Evolutionary conservation across 2,329 filamentous ascomycete species (phyloP).

Genomic region (Aspergillus floridensis): DNA sequence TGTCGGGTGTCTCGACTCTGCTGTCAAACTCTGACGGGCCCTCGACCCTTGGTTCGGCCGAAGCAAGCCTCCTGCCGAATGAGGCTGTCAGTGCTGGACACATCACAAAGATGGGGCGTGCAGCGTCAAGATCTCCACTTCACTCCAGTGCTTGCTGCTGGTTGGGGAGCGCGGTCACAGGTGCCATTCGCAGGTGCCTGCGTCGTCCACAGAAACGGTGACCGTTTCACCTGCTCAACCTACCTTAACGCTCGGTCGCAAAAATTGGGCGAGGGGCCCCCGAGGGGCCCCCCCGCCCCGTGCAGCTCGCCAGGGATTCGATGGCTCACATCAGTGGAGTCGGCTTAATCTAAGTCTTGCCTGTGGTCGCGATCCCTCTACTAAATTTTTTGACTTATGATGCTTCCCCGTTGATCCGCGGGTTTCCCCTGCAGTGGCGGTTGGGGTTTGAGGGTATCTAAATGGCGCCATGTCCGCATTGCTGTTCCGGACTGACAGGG

Average conservation of each 20-base stretch:
- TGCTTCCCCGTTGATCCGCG: neutral
- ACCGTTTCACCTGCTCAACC: neutral
- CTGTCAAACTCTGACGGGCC: neutral
- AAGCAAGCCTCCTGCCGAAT: neutral
- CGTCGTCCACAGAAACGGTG: neutral
- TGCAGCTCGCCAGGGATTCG: neutral
- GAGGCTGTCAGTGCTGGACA: neutral
- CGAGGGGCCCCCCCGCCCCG: neutral
- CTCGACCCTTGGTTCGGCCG: neutral
- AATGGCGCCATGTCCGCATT: neutral
- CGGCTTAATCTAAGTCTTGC: neutral
- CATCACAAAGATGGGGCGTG: neutral
- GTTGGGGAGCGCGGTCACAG: neutral
- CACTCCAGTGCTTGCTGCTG: neutral
- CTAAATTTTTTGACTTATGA: neutral
- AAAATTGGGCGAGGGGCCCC: neutral
- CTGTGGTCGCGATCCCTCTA: neutral
- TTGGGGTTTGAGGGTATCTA: neutral
- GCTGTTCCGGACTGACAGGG: neutral
- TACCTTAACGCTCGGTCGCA: neutral
- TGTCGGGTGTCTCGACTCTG: neutral
- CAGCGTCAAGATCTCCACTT: neutral
- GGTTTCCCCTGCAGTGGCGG: neutral
- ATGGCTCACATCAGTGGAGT: neutral
- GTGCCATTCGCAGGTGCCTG: neutral